phyloP scores from a whole-genome alignment of 768 basidiomycete genomes.

The Suillus fuscotomentosus region DNA sequence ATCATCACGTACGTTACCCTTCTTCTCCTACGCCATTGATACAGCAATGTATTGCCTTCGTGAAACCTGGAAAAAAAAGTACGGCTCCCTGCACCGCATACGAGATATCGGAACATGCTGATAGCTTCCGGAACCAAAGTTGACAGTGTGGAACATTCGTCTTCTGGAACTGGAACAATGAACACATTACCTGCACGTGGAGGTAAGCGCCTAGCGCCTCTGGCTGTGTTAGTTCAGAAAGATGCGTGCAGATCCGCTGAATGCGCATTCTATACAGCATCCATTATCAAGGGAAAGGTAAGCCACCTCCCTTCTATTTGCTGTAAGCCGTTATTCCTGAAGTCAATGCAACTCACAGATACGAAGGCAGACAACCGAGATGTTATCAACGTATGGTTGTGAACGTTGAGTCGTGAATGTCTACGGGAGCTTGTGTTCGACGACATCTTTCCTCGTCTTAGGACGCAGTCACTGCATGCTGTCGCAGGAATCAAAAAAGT shows the following conservation, averaged over 20 bases:
- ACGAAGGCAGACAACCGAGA: slow-evolving; percentile 81
- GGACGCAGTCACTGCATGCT: slow-evolving; percentile 68
- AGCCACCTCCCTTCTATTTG: background rate
- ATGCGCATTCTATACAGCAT: background rate
- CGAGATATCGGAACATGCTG: background rate
- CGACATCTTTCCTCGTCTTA: slow-evolving; percentile 86
- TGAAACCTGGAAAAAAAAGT: background rate
- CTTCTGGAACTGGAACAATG: background rate
- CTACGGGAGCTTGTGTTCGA: slow-evolving; percentile 75
- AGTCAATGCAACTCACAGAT: slow-evolving; percentile 43
- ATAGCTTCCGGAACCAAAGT: background rate
- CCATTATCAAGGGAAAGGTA: background rate
- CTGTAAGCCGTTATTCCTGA: background rate
- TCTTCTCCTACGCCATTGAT: background rate
- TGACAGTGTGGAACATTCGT: background rate
- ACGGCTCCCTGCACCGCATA: background rate
- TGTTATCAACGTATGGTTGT: slow-evolving; percentile 78
- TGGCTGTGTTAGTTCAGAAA: background rate
- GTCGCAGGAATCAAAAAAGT: background rate
- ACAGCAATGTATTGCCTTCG: background rate
- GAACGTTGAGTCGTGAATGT: slow-evolving; percentile 78
- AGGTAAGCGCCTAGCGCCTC: background rate
- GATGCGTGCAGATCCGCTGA: background rate
- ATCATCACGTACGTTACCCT: background rate
- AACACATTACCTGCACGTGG: background rate